A percentile compares a stretch with the other conserved stretches of the same genome.
phyloP scores from a whole-genome alignment of 139 green algal genomes.

The Tetradesmus lagerheimii region DNA sequence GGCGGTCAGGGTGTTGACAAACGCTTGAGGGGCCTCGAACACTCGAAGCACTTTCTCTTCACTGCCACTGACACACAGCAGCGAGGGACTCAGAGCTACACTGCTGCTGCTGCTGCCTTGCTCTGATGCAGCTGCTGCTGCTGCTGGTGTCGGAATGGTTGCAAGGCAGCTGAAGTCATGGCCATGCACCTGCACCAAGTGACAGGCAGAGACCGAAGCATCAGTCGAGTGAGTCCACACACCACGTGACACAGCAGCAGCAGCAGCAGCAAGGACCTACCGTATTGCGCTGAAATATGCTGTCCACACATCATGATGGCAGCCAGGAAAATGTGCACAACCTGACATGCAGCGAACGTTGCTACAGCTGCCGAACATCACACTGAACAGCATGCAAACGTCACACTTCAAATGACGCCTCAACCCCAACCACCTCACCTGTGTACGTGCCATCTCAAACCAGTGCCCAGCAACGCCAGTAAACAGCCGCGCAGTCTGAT shows the following conservation, averaged over 20 bases:
- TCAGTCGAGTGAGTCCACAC: neutral
- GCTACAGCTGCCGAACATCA: neutral
- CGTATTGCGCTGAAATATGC: no score
- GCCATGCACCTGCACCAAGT: conserved; percentile 88
- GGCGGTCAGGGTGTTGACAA: conserved; percentile 63
- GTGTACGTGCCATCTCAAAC: conserved; percentile 93
- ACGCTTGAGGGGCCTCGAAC: conserved; percentile 85
- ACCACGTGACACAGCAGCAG: neutral
- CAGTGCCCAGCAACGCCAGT: conserved; percentile 70
- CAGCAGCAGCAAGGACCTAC: neutral
- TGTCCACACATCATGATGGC: no score
- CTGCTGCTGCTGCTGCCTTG: conserved; percentile 26
- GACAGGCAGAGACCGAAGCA: neutral
- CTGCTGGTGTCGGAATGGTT: conserved; percentile 53
- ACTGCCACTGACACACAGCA: conserved; percentile 80
- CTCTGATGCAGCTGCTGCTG: conserved; percentile 35
- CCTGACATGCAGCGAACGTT: neutral
- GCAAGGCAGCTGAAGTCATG: conserved; percentile 93
- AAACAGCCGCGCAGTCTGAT: conserved; percentile 89
- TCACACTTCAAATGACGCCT: neutral
- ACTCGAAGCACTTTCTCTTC: conserved; percentile 98
- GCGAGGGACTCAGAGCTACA: neutral
- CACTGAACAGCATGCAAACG: no score
- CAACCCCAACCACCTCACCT: conserved; percentile 61
- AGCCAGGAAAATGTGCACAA: no score